A percentile compares a stretch with the other conserved stretches of the same genome.
phyloP scores from a whole-genome alignment of 2,329 filamentous ascomycete genomes.

The Cordyceps pruinosa region DNA sequence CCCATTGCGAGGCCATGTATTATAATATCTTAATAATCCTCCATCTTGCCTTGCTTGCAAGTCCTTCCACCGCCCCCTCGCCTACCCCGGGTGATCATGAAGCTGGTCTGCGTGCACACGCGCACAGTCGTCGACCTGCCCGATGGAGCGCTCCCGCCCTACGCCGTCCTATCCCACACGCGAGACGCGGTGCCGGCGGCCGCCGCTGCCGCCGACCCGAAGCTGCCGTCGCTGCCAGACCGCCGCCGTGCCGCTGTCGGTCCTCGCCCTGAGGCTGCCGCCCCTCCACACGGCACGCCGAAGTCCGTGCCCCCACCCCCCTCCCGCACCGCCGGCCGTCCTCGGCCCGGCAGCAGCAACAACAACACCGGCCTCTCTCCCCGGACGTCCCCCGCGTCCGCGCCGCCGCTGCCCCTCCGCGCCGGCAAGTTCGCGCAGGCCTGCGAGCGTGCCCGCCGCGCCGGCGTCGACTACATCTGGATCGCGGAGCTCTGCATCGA shows the following conservation, averaged over 20 bases:
- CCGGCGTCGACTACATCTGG: conserved; percentile 9
- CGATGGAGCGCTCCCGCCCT: background rate
- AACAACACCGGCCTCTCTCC: background rate
- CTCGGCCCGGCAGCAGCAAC: no score
- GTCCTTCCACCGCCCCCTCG: background rate
- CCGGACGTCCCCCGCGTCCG: no score
- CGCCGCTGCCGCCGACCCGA: no score
- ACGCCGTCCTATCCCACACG: background rate
- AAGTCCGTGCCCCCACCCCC: background rate
- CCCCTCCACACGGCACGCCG: background rate
- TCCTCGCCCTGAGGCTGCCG: background rate
- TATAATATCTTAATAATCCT: background rate
- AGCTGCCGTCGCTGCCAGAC: no score
- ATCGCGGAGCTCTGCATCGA: conserved; percentile 10
- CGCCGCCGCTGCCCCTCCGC: background rate
- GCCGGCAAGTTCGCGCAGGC: background rate
- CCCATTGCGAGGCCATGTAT: conserved; percentile 8
- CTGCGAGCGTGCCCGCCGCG: background rate
- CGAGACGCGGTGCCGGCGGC: background rate
- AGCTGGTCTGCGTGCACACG: background rate
- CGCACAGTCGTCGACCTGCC: background rate
- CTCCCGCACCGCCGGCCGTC: background rate
- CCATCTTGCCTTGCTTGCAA: conserved; percentile 7
- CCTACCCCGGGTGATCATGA: background rate
- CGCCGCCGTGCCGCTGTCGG: background rate